Conservation (phyloP, 2,329 filamentous ascomycete genomes). For the Orbilia javanica region DNA sequence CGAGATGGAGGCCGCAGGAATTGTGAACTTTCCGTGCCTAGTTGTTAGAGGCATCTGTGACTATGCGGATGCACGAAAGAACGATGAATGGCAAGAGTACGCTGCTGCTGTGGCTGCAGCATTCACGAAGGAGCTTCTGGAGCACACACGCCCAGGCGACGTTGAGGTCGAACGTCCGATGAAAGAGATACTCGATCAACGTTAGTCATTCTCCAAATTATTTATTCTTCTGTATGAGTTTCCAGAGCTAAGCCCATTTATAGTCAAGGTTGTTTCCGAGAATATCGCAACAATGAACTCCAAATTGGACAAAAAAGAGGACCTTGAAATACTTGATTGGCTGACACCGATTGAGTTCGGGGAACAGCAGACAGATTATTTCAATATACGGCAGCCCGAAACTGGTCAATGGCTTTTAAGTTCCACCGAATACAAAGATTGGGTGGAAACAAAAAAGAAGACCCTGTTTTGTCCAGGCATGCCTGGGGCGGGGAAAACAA, state of each 20-base stretch:
- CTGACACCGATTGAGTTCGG: slow-evolving; percentile 11
- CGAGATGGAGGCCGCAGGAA: slow-evolving; percentile 55
- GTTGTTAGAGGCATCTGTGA: slow-evolving; percentile 60
- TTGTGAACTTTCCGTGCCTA: slow-evolving; percentile 53
- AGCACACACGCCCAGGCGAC: not conserved
- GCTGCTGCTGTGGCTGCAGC: slow-evolving; percentile 58
- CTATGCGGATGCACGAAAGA: slow-evolving; percentile 60
- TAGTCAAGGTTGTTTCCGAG: not conserved
- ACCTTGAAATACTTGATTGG: slow-evolving; percentile 19
- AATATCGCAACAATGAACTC: not conserved
- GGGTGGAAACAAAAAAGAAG: slow-evolving; percentile 59
- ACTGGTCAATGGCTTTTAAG: slow-evolving; percentile 69
- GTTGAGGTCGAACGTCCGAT: not conserved
- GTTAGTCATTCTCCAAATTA: not conserved
- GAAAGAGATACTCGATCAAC: not conserved
- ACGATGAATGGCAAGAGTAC: slow-evolving; percentile 58
- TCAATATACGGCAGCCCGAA: slow-evolving; percentile 64
- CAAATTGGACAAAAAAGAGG: not conserved
- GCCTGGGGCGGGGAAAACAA: slow-evolving; percentile 69
- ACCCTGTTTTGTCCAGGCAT: no score
- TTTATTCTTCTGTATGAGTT: not conserved
- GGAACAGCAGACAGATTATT: slow-evolving; percentile 2
- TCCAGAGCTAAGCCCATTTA: not conserved
- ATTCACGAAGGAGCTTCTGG: slow-evolving; percentile 56
- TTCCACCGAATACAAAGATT: slow-evolving; percentile 64